These are phyloP conservation scores for Saccharum hybrid DNA, from an alignment of 202 grass and related monocot genomes.

Conservation along the genomic window DNA sequence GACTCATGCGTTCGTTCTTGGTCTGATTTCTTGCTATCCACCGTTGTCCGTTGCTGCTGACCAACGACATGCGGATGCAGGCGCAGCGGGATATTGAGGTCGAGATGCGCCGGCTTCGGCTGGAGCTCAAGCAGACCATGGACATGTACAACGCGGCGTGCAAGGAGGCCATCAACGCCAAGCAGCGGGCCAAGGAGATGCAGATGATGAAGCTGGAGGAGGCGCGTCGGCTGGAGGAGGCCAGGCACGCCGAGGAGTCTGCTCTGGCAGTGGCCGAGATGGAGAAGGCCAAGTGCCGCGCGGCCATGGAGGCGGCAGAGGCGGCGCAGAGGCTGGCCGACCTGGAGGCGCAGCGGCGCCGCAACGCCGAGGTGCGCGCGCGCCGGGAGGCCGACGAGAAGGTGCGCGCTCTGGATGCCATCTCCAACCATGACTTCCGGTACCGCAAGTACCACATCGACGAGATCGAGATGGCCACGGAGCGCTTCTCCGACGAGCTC, in stretches of 20 bases:
- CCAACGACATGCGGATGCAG: conserved; percentile 13
- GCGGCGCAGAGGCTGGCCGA: conserved; percentile 80
- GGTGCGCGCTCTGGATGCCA: conserved; percentile 62
- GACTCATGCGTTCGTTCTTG: conserved; percentile 1
- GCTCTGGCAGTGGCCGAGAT: conserved; percentile 48
- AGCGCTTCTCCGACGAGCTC: conserved; percentile 73
- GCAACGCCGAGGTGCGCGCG: conserved; percentile 80
- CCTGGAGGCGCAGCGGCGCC: conserved; percentile 71
- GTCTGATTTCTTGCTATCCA: background rate
- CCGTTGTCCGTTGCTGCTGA: background rate
- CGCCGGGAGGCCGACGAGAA: conserved; percentile 83
- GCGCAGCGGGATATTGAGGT: conserved; percentile 63
- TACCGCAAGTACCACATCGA: conserved; percentile 89
- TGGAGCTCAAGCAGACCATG: conserved; percentile 95
- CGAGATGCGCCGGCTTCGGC: conserved; percentile 82
- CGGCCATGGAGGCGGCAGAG: conserved; percentile 81
- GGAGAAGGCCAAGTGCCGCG: conserved; percentile 9
- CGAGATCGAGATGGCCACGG: conserved; percentile 79
- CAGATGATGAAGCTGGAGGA: conserved; percentile 75
- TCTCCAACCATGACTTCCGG: conserved; percentile 66
- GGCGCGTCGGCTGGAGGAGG: conserved; percentile 68
- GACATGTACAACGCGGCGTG: conserved; percentile 97
- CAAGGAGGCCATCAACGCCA: conserved; percentile 78
- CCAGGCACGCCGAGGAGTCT: conserved; percentile 65
- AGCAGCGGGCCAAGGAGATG: conserved; percentile 84